Evolutionary conservation across 2,329 filamentous ascomycete genomes (phyloP), one percentile per base, ranked within the genome.

Genomic region (Rutstroemia sp.): DNA sequence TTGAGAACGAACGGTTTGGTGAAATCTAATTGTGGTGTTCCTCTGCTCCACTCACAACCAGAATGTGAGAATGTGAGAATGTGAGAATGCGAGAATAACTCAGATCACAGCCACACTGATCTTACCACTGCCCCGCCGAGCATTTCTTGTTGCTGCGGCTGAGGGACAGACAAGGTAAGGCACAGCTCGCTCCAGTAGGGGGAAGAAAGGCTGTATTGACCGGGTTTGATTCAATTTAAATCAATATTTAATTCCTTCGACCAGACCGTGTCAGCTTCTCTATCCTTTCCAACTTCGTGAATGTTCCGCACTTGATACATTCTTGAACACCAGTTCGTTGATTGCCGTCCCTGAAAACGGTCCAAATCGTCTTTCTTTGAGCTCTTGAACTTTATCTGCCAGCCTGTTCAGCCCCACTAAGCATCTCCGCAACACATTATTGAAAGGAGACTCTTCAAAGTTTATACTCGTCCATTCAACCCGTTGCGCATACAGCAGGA

Each of bases 351-450:
- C 14, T 42, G 45, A 21, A 18, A 21, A 9, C 12, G 18, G 34
- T 30, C 12, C 45, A 49, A 23, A 14, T 21, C 21, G 19, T 49
- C 45, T 42, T 42, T 42, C 52, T 55, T 55, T 50, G 37, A 55
- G 21, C 52, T 34, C 25, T 30, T 42, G 6, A 19, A n/a, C 12
- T 42, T 54, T 30, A 50, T 45, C 41, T 50, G 53, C 53, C 53
- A 55, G 46, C 38, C 53, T 55, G 53, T 55, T 55, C 53, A 55
- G 38, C 53, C 53, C 53, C 53, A 55, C 53, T 21, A 55, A 47
- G 41, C 14, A 55, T 55, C 46, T 49, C 52, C 45, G 52, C 52
- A 49, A 49, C 19, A 49, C 23, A 18, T 39, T 12, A 34, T 50
- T 25, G 45, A 50, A 49, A 55, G 39, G 53, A 55, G 46, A 44